phyloP scores from a whole-genome alignment of 1,139 yeast species.

The Scheffersomyces quercinus region DNA sequence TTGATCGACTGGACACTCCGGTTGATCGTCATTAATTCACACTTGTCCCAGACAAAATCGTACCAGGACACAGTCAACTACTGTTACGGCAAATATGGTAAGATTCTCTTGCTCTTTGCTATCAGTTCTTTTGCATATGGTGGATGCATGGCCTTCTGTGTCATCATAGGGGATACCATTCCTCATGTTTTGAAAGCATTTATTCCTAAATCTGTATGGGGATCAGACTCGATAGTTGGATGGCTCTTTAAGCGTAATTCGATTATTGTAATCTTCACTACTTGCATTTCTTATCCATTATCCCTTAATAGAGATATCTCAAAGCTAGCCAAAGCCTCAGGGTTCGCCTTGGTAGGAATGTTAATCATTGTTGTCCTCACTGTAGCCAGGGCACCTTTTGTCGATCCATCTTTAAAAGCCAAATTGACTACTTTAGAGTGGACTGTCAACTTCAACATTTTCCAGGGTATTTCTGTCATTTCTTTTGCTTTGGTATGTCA shows the following conservation, averaged over 20 bases:
- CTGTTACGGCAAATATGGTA: constrained; percentile 78
- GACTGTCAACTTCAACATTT: constrained; percentile 64
- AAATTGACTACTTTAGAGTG: constrained; percentile 46
- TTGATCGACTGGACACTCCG: constrained; percentile 86
- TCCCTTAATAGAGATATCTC: constrained; percentile 81
- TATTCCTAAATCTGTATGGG: constrained; percentile 51
- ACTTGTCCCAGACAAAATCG: constrained; percentile 70
- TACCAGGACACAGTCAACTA: constrained; percentile 84
- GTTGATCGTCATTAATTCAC: constrained; percentile 80
- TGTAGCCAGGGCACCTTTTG: constrained; percentile 68
- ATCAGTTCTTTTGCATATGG: constrained; percentile 93
- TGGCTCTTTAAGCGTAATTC: constrained; percentile 66
- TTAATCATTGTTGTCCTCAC: constrained; percentile 72
- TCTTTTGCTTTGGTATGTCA: constrained; percentile 95
- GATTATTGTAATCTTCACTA: constrained; percentile 67
- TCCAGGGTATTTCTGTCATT: constrained; percentile 88
- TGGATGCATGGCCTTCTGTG: constrained; percentile 91
- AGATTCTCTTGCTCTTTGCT: constrained; percentile 63
- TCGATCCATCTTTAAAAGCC: constrained; percentile 49
- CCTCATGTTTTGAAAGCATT: constrained; percentile 83
- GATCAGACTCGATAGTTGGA: constrained; percentile 34
- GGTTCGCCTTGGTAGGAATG: constrained; percentile 86
- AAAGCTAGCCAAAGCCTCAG: constrained; percentile 84
- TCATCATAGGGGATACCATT: constrained; percentile 91
- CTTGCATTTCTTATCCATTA: constrained; percentile 78